Evolutionary conservation across 345 rosid species (phyloP).

Genomic region (Ricinus communis): DNA sequence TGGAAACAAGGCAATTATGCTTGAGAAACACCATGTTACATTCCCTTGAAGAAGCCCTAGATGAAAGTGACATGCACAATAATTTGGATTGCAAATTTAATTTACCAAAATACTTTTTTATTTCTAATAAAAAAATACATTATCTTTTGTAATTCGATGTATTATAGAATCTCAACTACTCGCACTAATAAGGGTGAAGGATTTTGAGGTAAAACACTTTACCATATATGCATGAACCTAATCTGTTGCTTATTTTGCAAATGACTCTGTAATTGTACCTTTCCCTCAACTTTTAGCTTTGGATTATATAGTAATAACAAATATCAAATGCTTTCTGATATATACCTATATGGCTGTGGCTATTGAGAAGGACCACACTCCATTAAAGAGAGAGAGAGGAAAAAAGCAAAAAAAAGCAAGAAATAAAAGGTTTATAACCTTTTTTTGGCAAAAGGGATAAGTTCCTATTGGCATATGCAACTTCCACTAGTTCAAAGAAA

Average conservation of each 20-base stretch:
- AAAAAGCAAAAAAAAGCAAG: too few relatives aligned
- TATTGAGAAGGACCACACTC: neutral
- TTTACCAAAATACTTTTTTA: too few relatives aligned
- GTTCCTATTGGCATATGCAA: conserved; percentile 1
- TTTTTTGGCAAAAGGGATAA: neutral
- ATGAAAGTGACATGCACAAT: conserved; percentile 23
- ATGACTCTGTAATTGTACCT: neutral
- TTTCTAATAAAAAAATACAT: too few relatives aligned
- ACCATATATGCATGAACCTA: neutral
- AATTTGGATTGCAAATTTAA: neutral
- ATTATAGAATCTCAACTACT: conserved; percentile 23
- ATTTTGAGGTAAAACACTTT: neutral
- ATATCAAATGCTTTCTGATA: neutral
- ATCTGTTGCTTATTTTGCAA: neutral
- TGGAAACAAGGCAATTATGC: conserved; percentile 29
- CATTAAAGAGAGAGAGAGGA: too few relatives aligned
- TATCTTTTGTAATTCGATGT: too few relatives aligned
- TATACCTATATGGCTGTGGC: too few relatives aligned
- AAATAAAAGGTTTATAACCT: neutral
- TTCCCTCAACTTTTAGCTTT: neutral
- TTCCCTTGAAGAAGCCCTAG: conserved; percentile 4
- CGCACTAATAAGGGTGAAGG: neutral
- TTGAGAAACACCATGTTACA: neutral
- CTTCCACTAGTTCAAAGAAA: neutral
- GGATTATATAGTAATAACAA: neutral